These are phyloP conservation scores for Zymoseptoria crescenta DNA, from an alignment of 2,329 filamentous ascomycete genomes.

Conservation along the genomic window DNA sequence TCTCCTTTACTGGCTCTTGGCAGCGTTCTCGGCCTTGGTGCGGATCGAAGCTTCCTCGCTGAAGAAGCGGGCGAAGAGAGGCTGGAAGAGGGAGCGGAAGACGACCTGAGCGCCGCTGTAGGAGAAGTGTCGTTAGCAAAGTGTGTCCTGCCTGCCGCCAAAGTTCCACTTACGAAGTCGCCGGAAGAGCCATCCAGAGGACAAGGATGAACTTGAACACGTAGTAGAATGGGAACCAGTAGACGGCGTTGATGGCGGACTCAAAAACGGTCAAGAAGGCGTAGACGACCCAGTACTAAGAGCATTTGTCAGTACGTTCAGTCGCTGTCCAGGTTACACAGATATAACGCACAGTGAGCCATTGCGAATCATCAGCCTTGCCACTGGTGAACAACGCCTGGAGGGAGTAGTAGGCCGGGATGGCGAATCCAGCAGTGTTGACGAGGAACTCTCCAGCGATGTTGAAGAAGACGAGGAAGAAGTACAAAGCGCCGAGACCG, in stretches of 20 bases:
- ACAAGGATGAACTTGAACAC: conserved; percentile 98
- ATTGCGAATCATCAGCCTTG: conserved; percentile 77
- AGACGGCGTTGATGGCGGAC: conserved; percentile 74
- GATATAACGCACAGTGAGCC: conserved; percentile 47
- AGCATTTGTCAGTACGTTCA: conserved; percentile 8
- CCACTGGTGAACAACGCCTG: conserved; percentile 63
- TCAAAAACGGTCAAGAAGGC: conserved; percentile 75
- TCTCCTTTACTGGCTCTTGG: conserved; percentile 24
- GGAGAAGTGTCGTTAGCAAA: conserved; percentile 5
- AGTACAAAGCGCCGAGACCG: conserved; percentile 69
- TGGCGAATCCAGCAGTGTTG: conserved; percentile 75
- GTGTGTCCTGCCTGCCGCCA: conserved; percentile 2
- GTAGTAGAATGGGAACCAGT: conserved; percentile 98
- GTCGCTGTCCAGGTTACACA: neutral
- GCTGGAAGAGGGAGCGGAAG: conserved; percentile 92
- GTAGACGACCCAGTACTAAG: conserved; percentile 78
- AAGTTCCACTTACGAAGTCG: conserved; percentile 67
- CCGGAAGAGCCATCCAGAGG: conserved; percentile 94
- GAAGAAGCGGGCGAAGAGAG: conserved; percentile 92
- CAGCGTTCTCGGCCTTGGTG: conserved; percentile 65
- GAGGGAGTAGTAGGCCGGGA: conserved; percentile 79
- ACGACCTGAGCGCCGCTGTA: conserved; percentile 84
- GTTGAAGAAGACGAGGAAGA: conserved; percentile 90
- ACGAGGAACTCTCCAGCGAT: conserved; percentile 80
- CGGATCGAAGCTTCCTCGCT: conserved; percentile 62